A percentile compares a stretch with the other conserved stretches of the same genome.
Evolutionary conservation across 192 early-diverging fungal genomes (phyloP).

Genomic region (Coemansia sp.): DNA sequence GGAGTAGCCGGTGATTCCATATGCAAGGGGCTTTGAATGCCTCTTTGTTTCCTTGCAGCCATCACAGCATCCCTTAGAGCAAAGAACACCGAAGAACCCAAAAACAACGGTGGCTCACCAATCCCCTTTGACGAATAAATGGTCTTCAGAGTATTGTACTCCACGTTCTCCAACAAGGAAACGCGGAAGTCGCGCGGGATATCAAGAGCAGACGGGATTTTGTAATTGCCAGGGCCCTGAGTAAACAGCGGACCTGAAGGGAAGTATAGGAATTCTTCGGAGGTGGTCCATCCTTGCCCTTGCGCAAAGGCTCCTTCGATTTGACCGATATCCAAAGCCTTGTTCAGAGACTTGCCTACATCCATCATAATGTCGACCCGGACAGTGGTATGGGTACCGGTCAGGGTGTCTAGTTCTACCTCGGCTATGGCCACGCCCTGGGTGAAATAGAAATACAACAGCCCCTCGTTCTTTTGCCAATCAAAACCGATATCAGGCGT

Average conservation of each 20-base stretch:
- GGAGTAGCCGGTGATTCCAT: constrained; percentile 78
- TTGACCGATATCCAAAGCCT: constrained; percentile 86
- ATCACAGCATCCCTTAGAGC: constrained; percentile 79
- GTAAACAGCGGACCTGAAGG: constrained; percentile 79
- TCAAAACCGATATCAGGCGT: constrained; percentile 78
- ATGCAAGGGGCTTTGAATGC: constrained; percentile 56
- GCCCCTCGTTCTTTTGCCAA: constrained; percentile 70
- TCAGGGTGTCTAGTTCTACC: constrained; percentile 85
- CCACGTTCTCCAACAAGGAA: constrained; percentile 59
- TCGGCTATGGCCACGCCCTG: constrained; percentile 79
- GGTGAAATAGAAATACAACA: constrained; percentile 82
- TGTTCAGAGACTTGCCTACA: constrained; percentile 81
- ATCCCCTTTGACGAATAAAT: constrained; percentile 83
- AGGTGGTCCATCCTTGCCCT: constrained; percentile 82
- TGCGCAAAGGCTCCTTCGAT: constrained; percentile 89
- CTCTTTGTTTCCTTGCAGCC: constrained; percentile 59
- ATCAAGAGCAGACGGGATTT: constrained; percentile 83
- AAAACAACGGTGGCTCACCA: constrained; percentile 86
- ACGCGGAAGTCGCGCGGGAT: constrained; percentile 83
- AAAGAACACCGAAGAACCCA: constrained; percentile 76
- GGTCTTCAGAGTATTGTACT: constrained; percentile 64
- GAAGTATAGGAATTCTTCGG: constrained; percentile 78
- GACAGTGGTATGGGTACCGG: constrained; percentile 73
- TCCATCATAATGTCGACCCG: constrained; percentile 85
- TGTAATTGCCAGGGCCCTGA: constrained; percentile 83